Evolutionary conservation across 768 basidiomycete genomes (phyloP).

Genomic region (Trametes cubensis): DNA sequence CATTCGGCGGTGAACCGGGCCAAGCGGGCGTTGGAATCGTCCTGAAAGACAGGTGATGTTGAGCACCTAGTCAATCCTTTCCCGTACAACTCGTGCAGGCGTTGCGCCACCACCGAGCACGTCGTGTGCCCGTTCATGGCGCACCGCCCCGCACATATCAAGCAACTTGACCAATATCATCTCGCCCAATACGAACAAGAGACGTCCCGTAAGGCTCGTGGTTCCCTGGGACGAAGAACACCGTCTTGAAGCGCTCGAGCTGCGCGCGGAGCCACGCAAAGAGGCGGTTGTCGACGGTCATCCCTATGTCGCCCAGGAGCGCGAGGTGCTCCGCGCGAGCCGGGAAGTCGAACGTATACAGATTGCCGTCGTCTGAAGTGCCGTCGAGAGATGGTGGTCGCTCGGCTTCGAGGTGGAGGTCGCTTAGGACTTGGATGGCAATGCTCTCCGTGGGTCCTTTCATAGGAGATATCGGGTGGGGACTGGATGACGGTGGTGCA

Average conservation of each 20-base stretch:
- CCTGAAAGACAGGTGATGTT: not conserved
- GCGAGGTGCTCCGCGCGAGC: conserved; percentile 34
- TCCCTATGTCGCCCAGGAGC: conserved; percentile 43
- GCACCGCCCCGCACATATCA: too few species aligned
- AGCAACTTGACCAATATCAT: not conserved
- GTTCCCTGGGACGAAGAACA: conserved; percentile 42
- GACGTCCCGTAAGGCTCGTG: conserved; percentile 32
- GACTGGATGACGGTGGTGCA: too few species aligned
- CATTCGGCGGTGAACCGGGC: not conserved
- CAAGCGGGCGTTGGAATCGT: not conserved
- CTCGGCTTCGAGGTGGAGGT: conserved; percentile 37
- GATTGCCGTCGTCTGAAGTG: not conserved
- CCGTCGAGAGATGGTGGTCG: conserved; percentile 6
- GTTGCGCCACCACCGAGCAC: not conserved
- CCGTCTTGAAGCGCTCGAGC: conserved; percentile 33
- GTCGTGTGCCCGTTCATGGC: too few species aligned
- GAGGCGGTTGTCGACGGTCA: conserved; percentile 34
- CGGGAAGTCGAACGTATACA: conserved; percentile 35
- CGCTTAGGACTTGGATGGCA: conserved; percentile 35
- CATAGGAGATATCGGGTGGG: too few species aligned
- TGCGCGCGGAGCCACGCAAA: conserved; percentile 39
- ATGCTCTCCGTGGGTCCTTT: not conserved
- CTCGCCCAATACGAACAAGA: conserved; percentile 2
- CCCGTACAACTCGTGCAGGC: not conserved
- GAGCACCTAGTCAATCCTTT: too few species aligned